Evolutionary conservation across 2,329 filamentous ascomycete genomes (phyloP), one percentile per base, ranked within the genome.

Genomic region (Botrytis byssoidea): DNA sequence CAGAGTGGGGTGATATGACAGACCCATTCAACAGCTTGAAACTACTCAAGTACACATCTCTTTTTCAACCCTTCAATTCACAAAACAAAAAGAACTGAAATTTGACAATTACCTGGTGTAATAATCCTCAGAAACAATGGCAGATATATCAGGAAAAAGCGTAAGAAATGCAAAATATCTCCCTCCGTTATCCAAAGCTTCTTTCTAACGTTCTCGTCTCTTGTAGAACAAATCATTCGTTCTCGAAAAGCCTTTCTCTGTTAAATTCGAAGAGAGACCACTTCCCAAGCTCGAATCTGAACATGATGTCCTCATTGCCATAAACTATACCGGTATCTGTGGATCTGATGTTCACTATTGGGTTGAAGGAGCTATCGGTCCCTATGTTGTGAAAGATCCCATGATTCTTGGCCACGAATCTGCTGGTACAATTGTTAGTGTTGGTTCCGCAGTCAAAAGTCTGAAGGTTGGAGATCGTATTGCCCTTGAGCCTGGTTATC

Each of bases 401-500:
- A 86, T 92, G 82, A 88, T 89, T 40, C 85, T 92, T 0, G 91
- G 91, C 77, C 91, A 93, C 81, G 91, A 92, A 81, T 95, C 94
- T 22, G 88, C 93, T 14, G 95, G 94, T 74, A 91, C 93, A 42
- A 87, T 98, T 59, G 89, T 94, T 71, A 88, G 88, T 64, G 85
- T 93, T 59, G 94, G 94, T 32, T 81, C 87, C 1, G 85, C 84
- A 20, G 91, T 94, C 9, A 89, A 84, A 61, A 83, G 83, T 46
- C 88, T 97, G 76, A 84, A 88, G 77, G 81, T 87, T 18, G 95
- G 95, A 74, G 95, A 98, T 84, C 91, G 93, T 78, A 92, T 98
- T 32, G 94, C 95, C n/a, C 86, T 98, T 60, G 95, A 98, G 86
- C 95, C 97, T 22, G 95, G 95, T 69, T 88, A 93, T 70, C 93